A percentile compares a stretch with the other conserved stretches of the same genome.
These are phyloP conservation scores for Debaryomycetaceae sp. DNA, from an alignment of 1,139 yeast genomes.

Conservation along the genomic window DNA sequence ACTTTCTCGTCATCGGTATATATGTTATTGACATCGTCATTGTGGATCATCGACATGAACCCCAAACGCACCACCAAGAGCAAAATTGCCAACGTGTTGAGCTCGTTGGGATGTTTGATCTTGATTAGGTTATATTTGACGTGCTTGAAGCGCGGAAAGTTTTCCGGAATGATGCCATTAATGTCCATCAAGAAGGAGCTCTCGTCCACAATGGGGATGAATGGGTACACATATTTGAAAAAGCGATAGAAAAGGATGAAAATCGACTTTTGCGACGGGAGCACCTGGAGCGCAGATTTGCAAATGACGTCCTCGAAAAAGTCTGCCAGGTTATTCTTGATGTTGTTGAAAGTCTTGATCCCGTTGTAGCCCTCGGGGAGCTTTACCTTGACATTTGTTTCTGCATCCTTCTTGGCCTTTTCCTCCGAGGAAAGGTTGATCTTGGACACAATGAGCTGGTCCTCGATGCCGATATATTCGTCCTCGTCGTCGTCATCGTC, in stretches of 20 bases:
- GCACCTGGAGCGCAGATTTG: conserved; percentile 22
- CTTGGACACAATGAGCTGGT: conserved; percentile 7
- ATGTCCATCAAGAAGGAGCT: conserved; percentile 23
- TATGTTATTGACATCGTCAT: conserved; percentile 25
- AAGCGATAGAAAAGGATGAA: conserved; percentile 30
- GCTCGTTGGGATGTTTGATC: conserved; percentile 30
- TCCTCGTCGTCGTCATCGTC: conserved; percentile 9
- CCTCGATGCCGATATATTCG: conserved; percentile 6
- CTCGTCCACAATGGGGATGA: conserved; percentile 36
- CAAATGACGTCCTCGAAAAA: conserved; percentile 27
- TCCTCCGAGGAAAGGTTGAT: conserved; percentile 7
- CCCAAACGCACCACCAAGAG: conserved; percentile 33
- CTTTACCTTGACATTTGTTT: conserved; percentile 5
- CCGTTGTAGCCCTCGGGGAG: conserved; percentile 18
- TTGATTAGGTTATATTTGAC: conserved; percentile 19
- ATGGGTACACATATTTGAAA: conserved; percentile 39
- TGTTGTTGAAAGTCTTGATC: conserved; percentile 16
- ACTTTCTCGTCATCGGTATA: conserved; percentile 25
- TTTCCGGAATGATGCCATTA: conserved; percentile 20
- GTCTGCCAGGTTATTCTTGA: conserved; percentile 16
- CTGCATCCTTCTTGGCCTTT: conserved; percentile 4
- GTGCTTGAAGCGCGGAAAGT: conserved; percentile 20
- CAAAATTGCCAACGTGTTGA: conserved; percentile 28
- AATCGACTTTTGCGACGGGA: conserved; percentile 28
- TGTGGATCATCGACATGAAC: conserved; percentile 38